These are phyloP conservation scores for Solanum tarapatanum DNA, from an alignment of 257 asterid species.

Conservation along the genomic window DNA sequence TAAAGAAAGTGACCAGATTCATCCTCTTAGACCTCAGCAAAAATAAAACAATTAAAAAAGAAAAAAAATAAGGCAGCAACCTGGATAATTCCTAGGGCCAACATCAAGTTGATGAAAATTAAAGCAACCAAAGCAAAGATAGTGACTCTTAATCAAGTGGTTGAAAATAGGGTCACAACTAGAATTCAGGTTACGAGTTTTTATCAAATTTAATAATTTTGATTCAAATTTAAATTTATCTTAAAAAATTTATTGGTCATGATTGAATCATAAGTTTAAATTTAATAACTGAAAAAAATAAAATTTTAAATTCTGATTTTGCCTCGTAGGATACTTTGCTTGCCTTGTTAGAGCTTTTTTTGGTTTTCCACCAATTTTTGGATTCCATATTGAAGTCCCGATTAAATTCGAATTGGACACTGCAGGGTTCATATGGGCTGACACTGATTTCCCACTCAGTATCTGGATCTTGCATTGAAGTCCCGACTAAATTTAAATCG, in stretches of 20 bases:
- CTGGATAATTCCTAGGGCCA: neutral
- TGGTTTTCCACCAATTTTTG: neutral
- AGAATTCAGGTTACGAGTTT: neutral
- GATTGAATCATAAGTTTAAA: neutral
- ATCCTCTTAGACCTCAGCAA: neutral
- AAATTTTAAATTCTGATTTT: neutral
- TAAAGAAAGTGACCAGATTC: neutral
- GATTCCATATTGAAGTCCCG: neutral
- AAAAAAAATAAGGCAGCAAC: neutral
- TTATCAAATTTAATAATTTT: neutral
- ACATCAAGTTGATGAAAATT: neutral
- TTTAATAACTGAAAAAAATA: neutral
- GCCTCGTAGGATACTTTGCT: neutral
- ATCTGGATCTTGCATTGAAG: rapidly evolving
- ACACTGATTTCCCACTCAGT: no score
- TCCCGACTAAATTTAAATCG: no score
- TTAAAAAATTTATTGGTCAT: neutral
- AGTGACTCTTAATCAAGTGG: neutral
- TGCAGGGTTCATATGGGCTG: neutral
- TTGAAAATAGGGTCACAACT: neutral
- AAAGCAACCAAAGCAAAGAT: neutral
- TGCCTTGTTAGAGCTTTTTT: neutral
- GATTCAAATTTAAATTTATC: neutral
- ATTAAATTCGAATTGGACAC: no score
- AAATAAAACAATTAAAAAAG: neutral